Evolutionary conservation across 1,284 basidiomycete species (phyloP).

Genomic region (Pseudozyma tsukubaensis): DNA sequence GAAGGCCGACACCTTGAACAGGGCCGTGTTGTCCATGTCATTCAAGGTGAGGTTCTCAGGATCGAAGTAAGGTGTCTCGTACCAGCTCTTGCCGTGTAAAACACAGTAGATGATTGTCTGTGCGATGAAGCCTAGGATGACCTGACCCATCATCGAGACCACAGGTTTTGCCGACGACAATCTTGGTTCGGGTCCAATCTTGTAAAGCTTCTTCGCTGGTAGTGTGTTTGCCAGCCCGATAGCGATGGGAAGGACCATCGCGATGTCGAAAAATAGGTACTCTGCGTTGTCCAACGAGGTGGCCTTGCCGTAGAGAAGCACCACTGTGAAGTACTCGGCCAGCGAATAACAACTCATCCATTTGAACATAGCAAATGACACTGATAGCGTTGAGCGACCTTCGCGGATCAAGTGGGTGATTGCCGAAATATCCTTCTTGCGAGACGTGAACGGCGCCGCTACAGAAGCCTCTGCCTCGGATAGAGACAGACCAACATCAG

Average conservation of each 20-base stretch:
- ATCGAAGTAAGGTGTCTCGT: conserved; percentile 40
- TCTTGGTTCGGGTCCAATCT: conserved; percentile 27
- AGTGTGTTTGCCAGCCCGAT: conserved; percentile 43
- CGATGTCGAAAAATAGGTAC: conserved; percentile 57
- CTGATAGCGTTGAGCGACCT: conserved; percentile 39
- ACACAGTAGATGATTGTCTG: conserved; percentile 44
- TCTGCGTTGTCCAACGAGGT: conserved; percentile 55
- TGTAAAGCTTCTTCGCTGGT: conserved; percentile 34
- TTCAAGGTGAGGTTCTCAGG: conserved; percentile 45
- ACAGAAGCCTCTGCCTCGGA: conserved; percentile 53
- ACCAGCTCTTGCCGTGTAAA: conserved; percentile 35
- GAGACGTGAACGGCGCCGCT: conserved; percentile 51
- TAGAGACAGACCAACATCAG: conserved; percentile 53
- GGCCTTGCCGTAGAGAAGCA: conserved; percentile 49
- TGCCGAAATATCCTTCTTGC: conserved; percentile 37
- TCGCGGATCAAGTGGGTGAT: conserved; percentile 43
- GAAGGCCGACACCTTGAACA: conserved; percentile 49
- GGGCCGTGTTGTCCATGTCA: conserved; percentile 49
- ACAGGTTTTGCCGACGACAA: conserved; percentile 38
- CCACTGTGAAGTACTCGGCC: conserved; percentile 54
- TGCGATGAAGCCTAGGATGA: conserved; percentile 44
- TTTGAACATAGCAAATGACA: conserved; percentile 42
- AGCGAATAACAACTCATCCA: conserved; percentile 51
- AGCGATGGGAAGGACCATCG: conserved; percentile 44
- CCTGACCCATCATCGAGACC: conserved; percentile 46